These are phyloP conservation scores for Fusarium pseudocircinatum DNA, from an alignment of 2,329 filamentous ascomycete genomes.

Conservation along the genomic window DNA sequence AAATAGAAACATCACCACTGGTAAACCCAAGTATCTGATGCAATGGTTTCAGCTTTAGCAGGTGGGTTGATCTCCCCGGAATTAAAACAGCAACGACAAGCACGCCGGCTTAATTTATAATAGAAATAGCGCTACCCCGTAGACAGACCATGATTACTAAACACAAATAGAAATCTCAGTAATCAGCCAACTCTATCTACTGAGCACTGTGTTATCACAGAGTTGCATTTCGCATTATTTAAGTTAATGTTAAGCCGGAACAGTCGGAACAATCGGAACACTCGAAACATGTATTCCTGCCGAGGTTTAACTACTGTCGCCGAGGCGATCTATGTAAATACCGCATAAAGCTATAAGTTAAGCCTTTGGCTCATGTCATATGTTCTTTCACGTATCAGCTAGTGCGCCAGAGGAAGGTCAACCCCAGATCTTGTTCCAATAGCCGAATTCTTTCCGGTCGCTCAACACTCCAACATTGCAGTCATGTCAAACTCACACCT, in stretches of 20 bases:
- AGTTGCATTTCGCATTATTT: not conserved
- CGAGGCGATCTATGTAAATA: not conserved
- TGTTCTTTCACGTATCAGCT: no score
- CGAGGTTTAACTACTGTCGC: not conserved
- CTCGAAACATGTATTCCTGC: not conserved
- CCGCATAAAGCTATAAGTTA: no score
- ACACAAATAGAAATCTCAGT: not conserved
- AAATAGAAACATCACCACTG: not conserved
- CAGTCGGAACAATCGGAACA: not conserved
- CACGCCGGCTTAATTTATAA: not conserved
- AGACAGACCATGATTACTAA: not conserved
- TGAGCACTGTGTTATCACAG: not conserved
- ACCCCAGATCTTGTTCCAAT: not conserved
- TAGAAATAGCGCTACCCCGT: not conserved
- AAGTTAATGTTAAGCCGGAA: not conserved
- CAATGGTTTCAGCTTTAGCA: no score
- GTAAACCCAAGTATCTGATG: not conserved
- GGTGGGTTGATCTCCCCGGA: not conserved
- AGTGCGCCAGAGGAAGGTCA: accelerated
- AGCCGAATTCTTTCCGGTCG: not conserved
- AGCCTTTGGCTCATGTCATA: no score
- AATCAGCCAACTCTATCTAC: not conserved
- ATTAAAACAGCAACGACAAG: not conserved
- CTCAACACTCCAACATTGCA: not conserved
- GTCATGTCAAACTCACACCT: not conserved